Evolutionary conservation across 2,329 filamentous ascomycete genomes (phyloP).

Genomic region (Paraphoma chrysanthemicola): DNA sequence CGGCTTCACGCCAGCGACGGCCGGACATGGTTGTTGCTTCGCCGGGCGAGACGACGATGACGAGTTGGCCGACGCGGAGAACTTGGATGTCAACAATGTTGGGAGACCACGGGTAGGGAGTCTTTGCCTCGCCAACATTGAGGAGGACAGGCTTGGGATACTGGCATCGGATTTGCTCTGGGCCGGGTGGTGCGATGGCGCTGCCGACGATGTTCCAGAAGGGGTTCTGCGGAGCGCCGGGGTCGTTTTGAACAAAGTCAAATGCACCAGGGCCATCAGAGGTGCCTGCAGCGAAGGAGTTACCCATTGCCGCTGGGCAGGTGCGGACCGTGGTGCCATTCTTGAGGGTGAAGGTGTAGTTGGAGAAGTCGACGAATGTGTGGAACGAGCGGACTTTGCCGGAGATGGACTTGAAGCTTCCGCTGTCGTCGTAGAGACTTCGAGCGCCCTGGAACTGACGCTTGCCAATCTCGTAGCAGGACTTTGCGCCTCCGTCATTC

Average conservation of each 20-base stretch:
- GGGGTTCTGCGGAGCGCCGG: conserved; percentile 76
- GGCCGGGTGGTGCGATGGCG: conserved; percentile 72
- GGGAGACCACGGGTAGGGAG: conserved; percentile 85
- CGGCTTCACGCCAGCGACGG: conserved; percentile 75
- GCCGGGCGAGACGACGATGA: conserved; percentile 84
- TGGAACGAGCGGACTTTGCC: conserved; percentile 81
- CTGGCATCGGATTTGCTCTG: conserved; percentile 78
- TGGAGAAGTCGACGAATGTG: conserved; percentile 81
- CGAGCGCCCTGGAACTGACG: conserved; percentile 72
- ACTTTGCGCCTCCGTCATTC: conserved; percentile 70
- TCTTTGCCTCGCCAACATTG: conserved; percentile 81
- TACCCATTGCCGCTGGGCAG: conserved; percentile 87
- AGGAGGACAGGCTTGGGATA: conserved; percentile 83
- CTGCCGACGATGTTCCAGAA: conserved; percentile 80
- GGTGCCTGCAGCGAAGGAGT: conserved; percentile 91
- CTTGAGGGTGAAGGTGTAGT: conserved; percentile 74
- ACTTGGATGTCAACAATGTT: conserved; percentile 91
- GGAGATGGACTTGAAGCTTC: conserved; percentile 58
- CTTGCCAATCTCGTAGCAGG: conserved; percentile 77
- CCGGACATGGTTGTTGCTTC: conserved; percentile 95
- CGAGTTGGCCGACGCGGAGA: conserved; percentile 81
- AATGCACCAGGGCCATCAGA: conserved; percentile 90
- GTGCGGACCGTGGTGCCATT: conserved; percentile 76
- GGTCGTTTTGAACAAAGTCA: conserved; percentile 90
- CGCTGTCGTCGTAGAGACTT: conserved; percentile 61